These are phyloP conservation scores for Hymenoscyphus fructigenus DNA, from an alignment of 2,329 filamentous ascomycete genomes.

Conservation along the genomic window DNA sequence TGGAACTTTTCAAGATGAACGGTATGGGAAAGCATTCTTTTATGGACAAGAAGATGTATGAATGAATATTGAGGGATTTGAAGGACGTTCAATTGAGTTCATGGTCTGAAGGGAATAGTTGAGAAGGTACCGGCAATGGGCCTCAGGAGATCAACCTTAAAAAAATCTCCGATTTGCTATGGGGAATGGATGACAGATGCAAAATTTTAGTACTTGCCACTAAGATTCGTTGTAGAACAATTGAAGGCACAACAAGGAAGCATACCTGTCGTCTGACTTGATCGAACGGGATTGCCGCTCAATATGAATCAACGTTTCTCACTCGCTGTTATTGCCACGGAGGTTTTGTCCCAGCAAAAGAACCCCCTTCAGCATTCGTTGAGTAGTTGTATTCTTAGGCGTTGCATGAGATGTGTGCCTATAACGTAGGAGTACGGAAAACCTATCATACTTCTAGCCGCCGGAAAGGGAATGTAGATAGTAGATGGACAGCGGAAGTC, in stretches of 20 bases:
- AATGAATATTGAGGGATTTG: neutral
- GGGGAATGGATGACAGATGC: no score
- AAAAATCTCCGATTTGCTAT: no score
- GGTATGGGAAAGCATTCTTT: neutral
- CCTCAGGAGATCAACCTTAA: neutral
- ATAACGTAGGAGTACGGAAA: neutral
- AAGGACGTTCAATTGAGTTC: neutral
- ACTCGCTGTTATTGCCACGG: neutral
- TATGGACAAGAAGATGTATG: neutral
- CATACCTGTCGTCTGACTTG: constrained; percentile 1
- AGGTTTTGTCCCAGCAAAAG: no score
- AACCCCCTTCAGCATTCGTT: neutral
- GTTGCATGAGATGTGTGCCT: neutral
- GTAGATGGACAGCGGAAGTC: neutral
- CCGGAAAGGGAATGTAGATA: neutral
- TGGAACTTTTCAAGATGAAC: neutral
- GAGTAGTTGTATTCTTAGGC: neutral
- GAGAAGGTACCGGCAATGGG: neutral
- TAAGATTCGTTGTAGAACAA: neutral
- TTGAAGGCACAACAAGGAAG: neutral
- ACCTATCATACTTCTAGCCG: neutral
- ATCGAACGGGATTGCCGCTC: neutral
- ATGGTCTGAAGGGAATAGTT: neutral
- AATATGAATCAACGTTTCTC: neutral
- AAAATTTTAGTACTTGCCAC: no score